Percentiles rank a stretch among this genome's conserved stretches.
Evolutionary conservation across 352 stramenopile species (phyloP).

Genomic region (Phytophthora palmivora): DNA sequence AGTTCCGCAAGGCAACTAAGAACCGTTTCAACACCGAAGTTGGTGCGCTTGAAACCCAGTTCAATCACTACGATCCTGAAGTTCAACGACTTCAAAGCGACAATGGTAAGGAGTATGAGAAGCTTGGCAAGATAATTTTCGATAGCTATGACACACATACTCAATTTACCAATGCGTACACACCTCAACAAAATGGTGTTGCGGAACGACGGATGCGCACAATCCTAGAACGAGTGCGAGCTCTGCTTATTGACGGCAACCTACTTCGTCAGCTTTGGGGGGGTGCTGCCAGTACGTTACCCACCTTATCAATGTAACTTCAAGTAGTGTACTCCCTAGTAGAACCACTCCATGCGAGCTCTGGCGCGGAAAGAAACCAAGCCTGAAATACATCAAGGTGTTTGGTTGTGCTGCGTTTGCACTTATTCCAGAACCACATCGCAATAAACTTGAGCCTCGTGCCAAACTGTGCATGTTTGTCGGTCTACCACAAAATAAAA

Average conservation of each 20-base stretch:
- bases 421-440: slow-evolving; percentile 8
- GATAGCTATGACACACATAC: slow-evolving; percentile 15
- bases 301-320: neutral
- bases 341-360: slow-evolving; percentile 16
- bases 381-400: slow-evolving; percentile 11
- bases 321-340: neutral
- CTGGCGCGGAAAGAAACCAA: slow-evolving; percentile 17
- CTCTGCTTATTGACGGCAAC: slow-evolving; percentile 6
- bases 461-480: slow-evolving; percentile 21
- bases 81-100: neutral
- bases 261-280: slow-evolving; percentile 11
- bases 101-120: slow-evolving; percentile 17
- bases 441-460: slow-evolving; percentile 7
- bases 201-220: slow-evolving; percentile 16
- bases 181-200: slow-evolving; percentile 24
- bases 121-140: slow-evolving; percentile 12
- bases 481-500: slow-evolving; percentile 21
- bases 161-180: slow-evolving; percentile 23
- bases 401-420: slow-evolving; percentile 24
- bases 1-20: neutral
- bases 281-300: slow-evolving; percentile 1
- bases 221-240: slow-evolving; percentile 10
- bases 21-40: no score
- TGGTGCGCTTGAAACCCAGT: no score
- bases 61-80: slow-evolving; percentile 6